Percentiles rank a stretch among this genome's conserved stretches.
Conservation (phyloP, 139 green algal species). For the Dunaliella sp. region DNA sequence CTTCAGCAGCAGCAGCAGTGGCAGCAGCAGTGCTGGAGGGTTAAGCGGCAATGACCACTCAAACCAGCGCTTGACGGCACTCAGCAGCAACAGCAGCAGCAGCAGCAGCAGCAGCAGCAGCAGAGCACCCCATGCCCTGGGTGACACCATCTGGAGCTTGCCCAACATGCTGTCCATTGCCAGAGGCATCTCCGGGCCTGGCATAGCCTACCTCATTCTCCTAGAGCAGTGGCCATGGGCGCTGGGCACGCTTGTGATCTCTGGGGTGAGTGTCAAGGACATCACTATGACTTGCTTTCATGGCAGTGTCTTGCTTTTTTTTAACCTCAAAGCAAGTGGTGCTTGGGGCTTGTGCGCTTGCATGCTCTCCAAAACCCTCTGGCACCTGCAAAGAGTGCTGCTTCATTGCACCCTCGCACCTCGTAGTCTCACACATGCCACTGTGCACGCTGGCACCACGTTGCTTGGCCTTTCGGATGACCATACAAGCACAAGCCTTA, state of each 20-base stretch:
- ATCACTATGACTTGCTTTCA: too few relatives aligned
- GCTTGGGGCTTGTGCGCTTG: too few relatives aligned
- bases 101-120: not conserved
- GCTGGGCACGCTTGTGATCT: conserved; percentile 20
- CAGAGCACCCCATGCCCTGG: not conserved
- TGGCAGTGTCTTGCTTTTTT: too few relatives aligned
- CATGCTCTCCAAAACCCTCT: too few relatives aligned
- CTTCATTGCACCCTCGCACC: too few relatives aligned
- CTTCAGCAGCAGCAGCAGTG: too few relatives aligned
- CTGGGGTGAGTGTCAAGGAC: conserved; percentile 59
- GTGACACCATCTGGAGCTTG: not conserved
- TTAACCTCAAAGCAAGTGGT: too few relatives aligned
- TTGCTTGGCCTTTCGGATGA: too few relatives aligned
- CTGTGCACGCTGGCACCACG: too few relatives aligned
- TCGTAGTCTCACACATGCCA: too few relatives aligned
- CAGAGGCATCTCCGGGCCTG: conserved; percentile 28
- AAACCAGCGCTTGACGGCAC: not conserved
- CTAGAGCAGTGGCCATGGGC: conserved; percentile 39
- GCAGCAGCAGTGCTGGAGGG: not conserved
- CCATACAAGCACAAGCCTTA: too few relatives aligned
- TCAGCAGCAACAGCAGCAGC: not conserved
- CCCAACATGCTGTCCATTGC: conserved; percentile 52
- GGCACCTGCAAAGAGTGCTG: too few relatives aligned
- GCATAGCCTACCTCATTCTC: conserved; percentile 39
- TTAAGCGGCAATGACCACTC: not conserved